phyloP scores from a whole-genome alignment of 768 basidiomycete genomes.

The Trametopsis cervina region DNA sequence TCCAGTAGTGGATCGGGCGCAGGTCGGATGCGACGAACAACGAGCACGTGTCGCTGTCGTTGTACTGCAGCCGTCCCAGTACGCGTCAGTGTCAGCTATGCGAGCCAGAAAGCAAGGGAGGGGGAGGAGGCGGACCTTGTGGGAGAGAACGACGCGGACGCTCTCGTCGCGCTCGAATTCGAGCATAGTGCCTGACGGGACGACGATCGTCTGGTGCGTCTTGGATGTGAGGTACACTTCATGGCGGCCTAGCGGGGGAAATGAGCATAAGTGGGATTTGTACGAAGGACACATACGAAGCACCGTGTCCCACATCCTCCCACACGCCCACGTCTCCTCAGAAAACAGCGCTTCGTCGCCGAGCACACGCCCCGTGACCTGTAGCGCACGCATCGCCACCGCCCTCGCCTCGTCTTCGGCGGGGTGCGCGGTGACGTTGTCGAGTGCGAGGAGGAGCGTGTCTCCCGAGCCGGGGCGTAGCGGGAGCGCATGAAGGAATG shows the following conservation, averaged over 20 bases:
- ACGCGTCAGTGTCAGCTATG: not conserved
- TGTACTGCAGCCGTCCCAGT: slow-evolving; percentile 70
- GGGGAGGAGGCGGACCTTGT: slow-evolving; percentile 62
- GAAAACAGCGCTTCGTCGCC: slow-evolving; percentile 62
- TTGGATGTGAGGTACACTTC: slow-evolving; percentile 79
- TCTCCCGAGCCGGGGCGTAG: slow-evolving; percentile 69
- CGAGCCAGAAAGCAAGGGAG: too few species aligned
- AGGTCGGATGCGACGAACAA: slow-evolving; percentile 73
- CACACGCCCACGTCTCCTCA: slow-evolving; percentile 69
- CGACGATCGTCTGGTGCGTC: slow-evolving; percentile 45
- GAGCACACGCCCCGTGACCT: slow-evolving; percentile 57
- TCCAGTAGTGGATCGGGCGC: slow-evolving; percentile 85
- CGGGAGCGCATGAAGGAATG: slow-evolving; percentile 75
- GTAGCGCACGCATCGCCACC: slow-evolving; percentile 81
- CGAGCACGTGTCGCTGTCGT: slow-evolving; percentile 55
- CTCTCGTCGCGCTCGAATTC: slow-evolving; percentile 65
- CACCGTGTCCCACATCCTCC: slow-evolving; percentile 49
- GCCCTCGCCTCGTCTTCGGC: slow-evolving; percentile 67
- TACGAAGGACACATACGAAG: slow-evolving; percentile 29
- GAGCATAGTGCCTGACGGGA: slow-evolving; percentile 42
- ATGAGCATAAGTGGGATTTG: slow-evolving; percentile 1
- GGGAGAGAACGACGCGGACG: slow-evolving; percentile 79
- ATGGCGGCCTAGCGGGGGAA: slow-evolving; percentile 70
- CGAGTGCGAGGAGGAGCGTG: slow-evolving; percentile 85
- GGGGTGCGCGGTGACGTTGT: too few species aligned